phyloP scores from a whole-genome alignment of 2,329 filamentous ascomycete species.

The Bipolaris cookei region DNA sequence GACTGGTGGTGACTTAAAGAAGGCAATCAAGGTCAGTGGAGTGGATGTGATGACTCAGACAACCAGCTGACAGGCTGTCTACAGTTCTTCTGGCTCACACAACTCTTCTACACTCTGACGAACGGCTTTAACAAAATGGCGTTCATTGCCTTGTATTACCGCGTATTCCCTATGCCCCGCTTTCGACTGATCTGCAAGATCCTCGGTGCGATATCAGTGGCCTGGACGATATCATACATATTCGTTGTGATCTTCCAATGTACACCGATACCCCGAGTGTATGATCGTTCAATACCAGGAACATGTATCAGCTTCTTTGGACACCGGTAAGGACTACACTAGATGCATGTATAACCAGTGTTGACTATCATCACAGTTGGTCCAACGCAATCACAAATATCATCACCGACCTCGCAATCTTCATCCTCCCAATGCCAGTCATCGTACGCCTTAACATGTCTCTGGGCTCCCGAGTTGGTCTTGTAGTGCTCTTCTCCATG shows the following conservation, averaged over 20 bases:
- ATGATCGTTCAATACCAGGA: constrained; percentile 23
- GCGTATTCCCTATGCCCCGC: constrained; percentile 27
- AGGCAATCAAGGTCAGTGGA: constrained; percentile 27
- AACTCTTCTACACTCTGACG: constrained; percentile 32
- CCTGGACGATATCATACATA: constrained; percentile 27
- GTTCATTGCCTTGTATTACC: constrained; percentile 33
- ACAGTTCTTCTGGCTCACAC: constrained; percentile 34
- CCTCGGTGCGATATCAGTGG: constrained; percentile 22
- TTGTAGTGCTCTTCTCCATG: constrained; percentile 33
- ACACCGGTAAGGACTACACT: constrained; percentile 26
- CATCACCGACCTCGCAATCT: constrained; percentile 29
- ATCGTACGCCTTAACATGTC: constrained; percentile 33
- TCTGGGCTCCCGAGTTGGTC: constrained; percentile 22
- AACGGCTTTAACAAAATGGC: constrained; percentile 38
- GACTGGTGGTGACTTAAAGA: constrained; percentile 24
- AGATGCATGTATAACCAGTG: neutral
- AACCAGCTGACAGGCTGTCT: neutral
- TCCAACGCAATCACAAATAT: constrained; percentile 29
- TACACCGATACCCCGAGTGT: constrained; percentile 23
- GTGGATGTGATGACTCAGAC: neutral
- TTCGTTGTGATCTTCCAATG: constrained; percentile 34
- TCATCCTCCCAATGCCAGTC: constrained; percentile 32
- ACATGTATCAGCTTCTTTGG: constrained; percentile 29
- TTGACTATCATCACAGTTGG: constrained; percentile 20
- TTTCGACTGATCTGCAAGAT: constrained; percentile 27